Evolutionary conservation across 106 monocot species (phyloP).

Genomic region (Apostasia shenzhenica): DNA sequence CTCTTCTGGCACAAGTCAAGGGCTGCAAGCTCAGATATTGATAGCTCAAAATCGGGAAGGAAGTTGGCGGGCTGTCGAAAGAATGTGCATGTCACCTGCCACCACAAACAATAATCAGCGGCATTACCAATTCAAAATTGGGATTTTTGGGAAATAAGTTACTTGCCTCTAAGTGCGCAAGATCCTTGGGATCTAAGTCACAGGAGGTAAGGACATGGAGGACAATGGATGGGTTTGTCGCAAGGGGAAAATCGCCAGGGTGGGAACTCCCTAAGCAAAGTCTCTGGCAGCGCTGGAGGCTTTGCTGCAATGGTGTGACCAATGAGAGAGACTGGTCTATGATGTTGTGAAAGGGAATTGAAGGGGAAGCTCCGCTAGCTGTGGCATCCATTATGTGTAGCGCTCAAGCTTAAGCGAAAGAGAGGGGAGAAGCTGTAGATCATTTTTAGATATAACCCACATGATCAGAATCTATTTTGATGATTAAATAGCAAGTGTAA

Average conservation of each 20-base stretch:
- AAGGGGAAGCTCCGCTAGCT: constrained; percentile 64
- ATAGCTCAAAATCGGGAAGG: constrained; percentile 59
- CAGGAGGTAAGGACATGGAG: constrained; percentile 92
- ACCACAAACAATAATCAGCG: constrained; percentile 29
- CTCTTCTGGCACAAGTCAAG: constrained; percentile 92
- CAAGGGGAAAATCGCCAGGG: constrained; percentile 93
- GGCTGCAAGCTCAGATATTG: constrained; percentile 92
- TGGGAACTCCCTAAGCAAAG: constrained; percentile 77
- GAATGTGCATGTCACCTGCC: constrained; percentile 89
- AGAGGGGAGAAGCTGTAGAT: neutral
- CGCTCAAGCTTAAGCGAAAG: constrained; percentile 8
- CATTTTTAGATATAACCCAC: neutral
- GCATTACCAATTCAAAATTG: constrained; percentile 43
- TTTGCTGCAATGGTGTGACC: constrained; percentile 60
- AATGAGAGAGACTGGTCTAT: constrained; percentile 73
- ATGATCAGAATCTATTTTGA: neutral
- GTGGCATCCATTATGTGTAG: constrained; percentile 79
- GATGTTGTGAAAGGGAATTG: constrained; percentile 65
- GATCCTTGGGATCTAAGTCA: constrained; percentile 78
- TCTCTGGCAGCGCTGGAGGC: constrained; percentile 59
- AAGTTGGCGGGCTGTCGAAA: constrained; percentile 90
- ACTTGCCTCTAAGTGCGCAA: constrained; percentile 94
- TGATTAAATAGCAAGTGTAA: neutral
- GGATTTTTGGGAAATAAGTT: neutral
- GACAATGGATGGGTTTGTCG: constrained; percentile 79